Evolutionary conservation across 1,284 basidiomycete species (phyloP), one percentile per base, ranked within the genome.

Genomic region (Gomphus bonarii): DNA sequence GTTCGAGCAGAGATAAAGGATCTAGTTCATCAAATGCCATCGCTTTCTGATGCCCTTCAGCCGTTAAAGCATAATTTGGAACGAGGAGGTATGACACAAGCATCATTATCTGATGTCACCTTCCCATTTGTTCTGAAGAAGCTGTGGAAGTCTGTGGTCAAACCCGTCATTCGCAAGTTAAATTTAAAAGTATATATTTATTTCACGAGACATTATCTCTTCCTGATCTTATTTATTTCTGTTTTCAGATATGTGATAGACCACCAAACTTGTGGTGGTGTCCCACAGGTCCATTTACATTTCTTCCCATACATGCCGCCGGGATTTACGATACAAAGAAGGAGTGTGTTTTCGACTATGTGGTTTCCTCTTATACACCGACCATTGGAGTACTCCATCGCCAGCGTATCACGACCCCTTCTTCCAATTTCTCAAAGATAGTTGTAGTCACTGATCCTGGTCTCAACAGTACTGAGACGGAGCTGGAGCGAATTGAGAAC

Each of bases 261-360:
- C 56, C 59, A n/a, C 59, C 61, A 16, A 50, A 57, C 43, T 33
- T 65, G 20, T 60, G 58, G 33, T 60, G 54, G 58, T 63, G 64
- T 46, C 57, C 61, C 3, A 60, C 57, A n/a, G 56, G 61, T 16
- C 48, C 59, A 42, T 51, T 60, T 10, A 54, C 61, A 42, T 65
- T 59, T 38, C 62, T 67, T 22, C 66, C 66, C 9, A 58, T 67
- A 35, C 66, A 67, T 54, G 66, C 66, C 28, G 65, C 65, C 28
- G 65, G 64, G 10, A 25, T 56, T 28, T 61, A 60, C 36, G 46
- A 58, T 53, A 42, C 25, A 33, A 38, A 48, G 18, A 43, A 12
- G 28, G 22, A 28, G 14, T 57, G 55, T 33, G 46, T 59, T 10
- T 62, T 53, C 9, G 59, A 65, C 35, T 63, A 59, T 38, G 62